Conservation (phyloP, 2,329 filamentous ascomycete genomes). For the Cladosporium halotolerans region DNA sequence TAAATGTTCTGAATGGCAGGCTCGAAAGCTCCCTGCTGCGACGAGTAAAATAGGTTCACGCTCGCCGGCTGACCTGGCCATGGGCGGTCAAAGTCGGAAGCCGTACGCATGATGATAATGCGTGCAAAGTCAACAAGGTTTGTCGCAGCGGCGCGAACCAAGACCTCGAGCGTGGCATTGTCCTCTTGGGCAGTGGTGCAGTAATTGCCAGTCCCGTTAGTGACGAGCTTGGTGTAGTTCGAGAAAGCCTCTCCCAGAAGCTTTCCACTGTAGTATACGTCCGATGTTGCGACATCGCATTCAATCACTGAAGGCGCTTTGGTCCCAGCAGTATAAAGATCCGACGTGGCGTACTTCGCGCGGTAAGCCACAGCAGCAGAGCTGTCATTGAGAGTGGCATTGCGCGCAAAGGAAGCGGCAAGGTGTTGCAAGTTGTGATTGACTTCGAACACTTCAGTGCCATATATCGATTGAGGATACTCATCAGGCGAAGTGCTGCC, state of each 20-base stretch:
- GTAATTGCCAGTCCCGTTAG: slow-evolving; percentile 61
- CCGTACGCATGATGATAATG: slow-evolving; percentile 62
- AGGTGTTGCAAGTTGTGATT: slow-evolving; percentile 34
- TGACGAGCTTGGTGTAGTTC: slow-evolving; percentile 57
- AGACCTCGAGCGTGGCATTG: slow-evolving; percentile 60
- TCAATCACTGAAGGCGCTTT: slow-evolving; percentile 51
- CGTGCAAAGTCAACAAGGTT: slow-evolving; percentile 59
- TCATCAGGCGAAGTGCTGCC: slow-evolving; percentile 49
- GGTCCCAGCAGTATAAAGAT: slow-evolving; percentile 38
- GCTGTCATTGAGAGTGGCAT: slow-evolving; percentile 33
- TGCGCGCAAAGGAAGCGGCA: slow-evolving; percentile 30
- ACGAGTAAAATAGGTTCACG: slow-evolving; percentile 53
- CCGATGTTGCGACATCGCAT: slow-evolving; percentile 64
- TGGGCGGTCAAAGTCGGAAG: slow-evolving; percentile 65
- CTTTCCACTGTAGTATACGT: slow-evolving; percentile 64
- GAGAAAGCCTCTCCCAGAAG: slow-evolving; percentile 59
- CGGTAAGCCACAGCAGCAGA: slow-evolving; percentile 32
- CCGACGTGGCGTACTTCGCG: slow-evolving; percentile 27
- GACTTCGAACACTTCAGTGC: slow-evolving; percentile 39
- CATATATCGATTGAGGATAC: slow-evolving; percentile 35
- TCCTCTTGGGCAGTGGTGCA: slow-evolving; percentile 70
- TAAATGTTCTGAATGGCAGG: slow-evolving; percentile 62
- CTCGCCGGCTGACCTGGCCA: slow-evolving; percentile 51
- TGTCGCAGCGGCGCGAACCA: slow-evolving; percentile 53
- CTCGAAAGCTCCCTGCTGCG: slow-evolving; percentile 57